Conservation (phyloP, 164 flowering plant species). For the Aristolochia californica region DNA sequence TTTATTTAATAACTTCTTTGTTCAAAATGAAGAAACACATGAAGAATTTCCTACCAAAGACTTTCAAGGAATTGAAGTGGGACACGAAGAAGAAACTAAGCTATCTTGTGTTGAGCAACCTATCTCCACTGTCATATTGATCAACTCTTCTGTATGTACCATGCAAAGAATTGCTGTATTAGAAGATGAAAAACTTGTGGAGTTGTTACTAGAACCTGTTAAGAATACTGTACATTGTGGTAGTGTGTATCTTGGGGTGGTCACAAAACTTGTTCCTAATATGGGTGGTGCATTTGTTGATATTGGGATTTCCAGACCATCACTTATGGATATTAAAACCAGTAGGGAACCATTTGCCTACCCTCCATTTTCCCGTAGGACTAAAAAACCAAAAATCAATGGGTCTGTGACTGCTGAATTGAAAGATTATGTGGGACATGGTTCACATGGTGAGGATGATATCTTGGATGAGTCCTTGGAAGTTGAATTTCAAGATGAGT, state of each 20-base stretch:
- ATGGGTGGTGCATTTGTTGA: slow-evolving; percentile 98
- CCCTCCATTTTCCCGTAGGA: slow-evolving; percentile 41
- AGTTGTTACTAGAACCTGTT: slow-evolving; percentile 80
- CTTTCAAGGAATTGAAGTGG: slow-evolving; percentile 17
- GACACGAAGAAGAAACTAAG: slow-evolving; percentile 26
- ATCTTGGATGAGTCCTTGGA: slow-evolving; percentile 22
- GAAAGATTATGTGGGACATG: slow-evolving; percentile 20
- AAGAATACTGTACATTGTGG: slow-evolving; percentile 81
- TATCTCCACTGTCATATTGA: slow-evolving; percentile 58
- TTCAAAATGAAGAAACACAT: slow-evolving; percentile 11
- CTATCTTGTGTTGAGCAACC: slow-evolving; percentile 23
- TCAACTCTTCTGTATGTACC: slow-evolving; percentile 86
- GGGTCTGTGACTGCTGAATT: slow-evolving; percentile 15
- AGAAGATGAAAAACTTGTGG: slow-evolving; percentile 81
- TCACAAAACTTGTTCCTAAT: slow-evolving; percentile 79
- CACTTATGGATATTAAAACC: slow-evolving; percentile 74
- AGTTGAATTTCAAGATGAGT: slow-evolving; percentile 30
- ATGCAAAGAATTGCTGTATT: slow-evolving; percentile 92
- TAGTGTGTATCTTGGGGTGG: slow-evolving; percentile 81
- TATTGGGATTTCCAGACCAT: slow-evolving; percentile 69
- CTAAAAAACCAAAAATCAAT: slow-evolving; percentile 24
- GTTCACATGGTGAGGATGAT: slow-evolving; percentile 19
- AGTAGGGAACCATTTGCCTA: slow-evolving; percentile 67
- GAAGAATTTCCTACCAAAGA: slow-evolving; percentile 15
- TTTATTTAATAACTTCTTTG: slow-evolving; percentile 10